These are phyloP conservation scores for Eucalyptus erythrocorys DNA, from an alignment of 345 rosid species.

Conservation along the genomic window DNA sequence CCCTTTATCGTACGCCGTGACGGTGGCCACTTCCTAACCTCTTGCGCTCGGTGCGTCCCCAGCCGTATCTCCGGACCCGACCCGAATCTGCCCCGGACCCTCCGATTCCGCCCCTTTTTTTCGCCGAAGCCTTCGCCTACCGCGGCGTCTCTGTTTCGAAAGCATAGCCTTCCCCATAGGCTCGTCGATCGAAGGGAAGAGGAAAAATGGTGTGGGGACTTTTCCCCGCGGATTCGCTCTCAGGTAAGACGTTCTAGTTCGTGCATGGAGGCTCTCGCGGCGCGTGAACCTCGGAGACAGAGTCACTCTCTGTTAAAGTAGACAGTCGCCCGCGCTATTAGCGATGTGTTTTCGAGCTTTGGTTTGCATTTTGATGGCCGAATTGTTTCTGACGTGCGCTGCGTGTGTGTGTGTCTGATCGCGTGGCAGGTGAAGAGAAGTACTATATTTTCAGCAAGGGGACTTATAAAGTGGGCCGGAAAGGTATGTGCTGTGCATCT, in stretches of 20 bases:
- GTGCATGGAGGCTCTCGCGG: background rate
- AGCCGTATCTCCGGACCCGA: background rate
- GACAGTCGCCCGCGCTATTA: background rate
- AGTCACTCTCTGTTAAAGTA: background rate
- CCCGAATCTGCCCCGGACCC: background rate
- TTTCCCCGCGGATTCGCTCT: slow-evolving; percentile 57
- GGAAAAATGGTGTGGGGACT: slow-evolving; percentile 73
- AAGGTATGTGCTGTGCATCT: slow-evolving; percentile 21
- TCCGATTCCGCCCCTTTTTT: background rate
- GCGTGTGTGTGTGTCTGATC: background rate
- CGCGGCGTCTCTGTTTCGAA: background rate
- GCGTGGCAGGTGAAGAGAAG: slow-evolving; percentile 47
- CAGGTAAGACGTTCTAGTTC: slow-evolving; percentile 21
- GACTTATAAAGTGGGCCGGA: slow-evolving; percentile 63
- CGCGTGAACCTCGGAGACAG: background rate
- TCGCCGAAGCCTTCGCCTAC: background rate
- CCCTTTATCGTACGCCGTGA: background rate
- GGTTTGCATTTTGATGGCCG: background rate
- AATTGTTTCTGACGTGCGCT: background rate
- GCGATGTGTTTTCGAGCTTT: background rate
- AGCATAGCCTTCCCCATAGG: background rate
- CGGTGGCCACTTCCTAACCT: background rate
- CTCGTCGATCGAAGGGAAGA: background rate
- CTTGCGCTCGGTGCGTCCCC: background rate
- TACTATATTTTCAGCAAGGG: slow-evolving; percentile 59